Conservation (phyloP, 805 yeast genomes). For the Yarrowia porcina region DNA sequence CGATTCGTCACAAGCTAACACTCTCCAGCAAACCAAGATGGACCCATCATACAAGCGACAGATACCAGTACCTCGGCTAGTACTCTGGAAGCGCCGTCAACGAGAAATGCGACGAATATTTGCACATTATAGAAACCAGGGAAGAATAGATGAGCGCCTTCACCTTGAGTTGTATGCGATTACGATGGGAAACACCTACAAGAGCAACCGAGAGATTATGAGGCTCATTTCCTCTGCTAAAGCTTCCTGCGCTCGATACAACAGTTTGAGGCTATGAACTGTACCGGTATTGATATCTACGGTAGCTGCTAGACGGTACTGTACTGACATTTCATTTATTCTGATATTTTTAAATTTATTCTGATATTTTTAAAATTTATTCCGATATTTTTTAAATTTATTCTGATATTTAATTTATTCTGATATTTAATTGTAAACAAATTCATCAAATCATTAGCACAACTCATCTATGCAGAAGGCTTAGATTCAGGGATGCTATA, state of each 20-base stretch:
- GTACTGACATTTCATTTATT: too few relatives aligned
- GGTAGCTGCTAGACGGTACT: too few relatives aligned
- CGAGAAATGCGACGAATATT: slow-evolving; percentile 98
- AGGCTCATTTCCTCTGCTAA: slow-evolving; percentile 44
- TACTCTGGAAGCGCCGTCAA: slow-evolving; percentile 99
- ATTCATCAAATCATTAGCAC: too few relatives aligned
- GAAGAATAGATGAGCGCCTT: slow-evolving; percentile 98
- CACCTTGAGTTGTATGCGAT: slow-evolving; percentile 96
- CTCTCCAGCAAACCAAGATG: not conserved
- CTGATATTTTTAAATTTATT: too few relatives aligned
- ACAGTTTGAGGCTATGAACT: too few relatives aligned
- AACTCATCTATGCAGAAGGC: too few relatives aligned
- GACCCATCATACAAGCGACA: not conserved
- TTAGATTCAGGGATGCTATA: not conserved
- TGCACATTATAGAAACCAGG: slow-evolving; percentile 98
- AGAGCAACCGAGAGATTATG: slow-evolving; percentile 99
- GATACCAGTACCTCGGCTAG: slow-evolving; percentile 74
- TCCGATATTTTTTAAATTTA: too few relatives aligned
- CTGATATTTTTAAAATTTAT: too few relatives aligned
- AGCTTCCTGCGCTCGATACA: not conserved
- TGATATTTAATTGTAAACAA: too few relatives aligned
- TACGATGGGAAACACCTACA: slow-evolving; percentile 99
- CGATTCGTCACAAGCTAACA: not conserved
- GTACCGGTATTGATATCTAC: too few relatives aligned
- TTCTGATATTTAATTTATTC: too few relatives aligned